Conservation (phyloP, 208 protist species). For the Herpetomonas samuelpessoai region DNA sequence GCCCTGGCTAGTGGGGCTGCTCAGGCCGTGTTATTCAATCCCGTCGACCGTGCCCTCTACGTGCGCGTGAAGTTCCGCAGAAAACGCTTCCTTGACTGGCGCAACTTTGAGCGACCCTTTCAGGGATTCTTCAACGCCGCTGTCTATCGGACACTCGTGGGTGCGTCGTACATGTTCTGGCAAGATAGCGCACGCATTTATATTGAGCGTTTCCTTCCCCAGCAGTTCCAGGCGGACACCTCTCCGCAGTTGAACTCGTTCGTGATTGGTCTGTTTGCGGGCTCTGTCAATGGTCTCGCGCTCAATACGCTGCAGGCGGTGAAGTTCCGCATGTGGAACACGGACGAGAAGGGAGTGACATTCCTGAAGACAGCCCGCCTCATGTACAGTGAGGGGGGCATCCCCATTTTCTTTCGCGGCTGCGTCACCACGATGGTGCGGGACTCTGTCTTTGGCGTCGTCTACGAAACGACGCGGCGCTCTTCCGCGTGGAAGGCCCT, state of each 20-base stretch:
- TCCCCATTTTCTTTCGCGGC: constrained; percentile 85
- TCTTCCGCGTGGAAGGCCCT: constrained; percentile 32
- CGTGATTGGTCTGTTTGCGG: constrained; percentile 69
- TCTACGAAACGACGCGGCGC: constrained; percentile 76
- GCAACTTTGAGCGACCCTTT: constrained; percentile 90
- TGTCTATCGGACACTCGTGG: constrained; percentile 84
- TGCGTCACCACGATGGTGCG: constrained; percentile 73
- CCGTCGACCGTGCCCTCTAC: constrained; percentile 88
- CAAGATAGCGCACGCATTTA: constrained; percentile 77
- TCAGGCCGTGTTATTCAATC: constrained; percentile 90
- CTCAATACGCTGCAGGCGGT: constrained; percentile 87
- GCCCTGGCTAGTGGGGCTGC: constrained; percentile 72
- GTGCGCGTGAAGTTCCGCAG: constrained; percentile 79
- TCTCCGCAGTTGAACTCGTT: constrained; percentile 74
- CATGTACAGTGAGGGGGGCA: constrained; percentile 70
- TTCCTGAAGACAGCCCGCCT: constrained; percentile 57
- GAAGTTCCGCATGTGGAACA: constrained; percentile 92
- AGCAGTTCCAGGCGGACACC: constrained; percentile 31
- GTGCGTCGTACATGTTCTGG: constrained; percentile 89
- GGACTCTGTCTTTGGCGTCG: constrained; percentile 85
- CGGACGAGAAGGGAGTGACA: constrained; percentile 34
- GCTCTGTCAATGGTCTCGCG: constrained; percentile 72
- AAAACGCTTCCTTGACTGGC: constrained; percentile 62
- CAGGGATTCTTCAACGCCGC: constrained; percentile 89
- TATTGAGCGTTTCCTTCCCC: constrained; percentile 49